Evolutionary conservation across 2,329 filamentous ascomycete genomes (phyloP).

Genomic region (Escovopsis sp.): DNA sequence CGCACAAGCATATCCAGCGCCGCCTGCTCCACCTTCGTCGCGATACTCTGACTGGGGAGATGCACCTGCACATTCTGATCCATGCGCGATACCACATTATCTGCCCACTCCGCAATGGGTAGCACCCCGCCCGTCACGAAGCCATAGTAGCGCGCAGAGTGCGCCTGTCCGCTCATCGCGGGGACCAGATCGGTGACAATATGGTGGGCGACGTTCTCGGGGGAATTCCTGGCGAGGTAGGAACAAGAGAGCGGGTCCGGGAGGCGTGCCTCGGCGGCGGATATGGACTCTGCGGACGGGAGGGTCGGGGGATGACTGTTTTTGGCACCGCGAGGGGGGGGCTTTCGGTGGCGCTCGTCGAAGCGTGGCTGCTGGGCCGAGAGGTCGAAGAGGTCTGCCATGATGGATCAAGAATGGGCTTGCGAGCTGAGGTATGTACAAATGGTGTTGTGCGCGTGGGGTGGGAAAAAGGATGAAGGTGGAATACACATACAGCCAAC

Average conservation of each 20-base stretch:
- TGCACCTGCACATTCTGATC: slow-evolving; percentile 83
- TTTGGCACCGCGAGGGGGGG: slow-evolving; percentile 4
- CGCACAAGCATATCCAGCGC: slow-evolving; percentile 55
- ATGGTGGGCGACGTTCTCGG: slow-evolving; percentile 22
- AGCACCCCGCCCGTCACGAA: slow-evolving; percentile 77
- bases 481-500: no score
- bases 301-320: slow-evolving; percentile 25
- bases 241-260: slow-evolving; percentile 14
- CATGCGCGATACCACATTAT: slow-evolving; percentile 64
- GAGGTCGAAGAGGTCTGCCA: slow-evolving; percentile 13
- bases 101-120: slow-evolving; percentile 65
- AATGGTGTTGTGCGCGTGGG: no score
- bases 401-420: no score
- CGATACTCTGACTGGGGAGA: slow-evolving; percentile 57
- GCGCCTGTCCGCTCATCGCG: slow-evolving; percentile 50
- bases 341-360: slow-evolving; percentile 8
- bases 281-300: slow-evolving; percentile 20
- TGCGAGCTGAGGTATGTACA: no score
- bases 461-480: no score
- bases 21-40: slow-evolving; percentile 60
- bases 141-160: slow-evolving; percentile 61
- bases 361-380: slow-evolving; percentile 12
- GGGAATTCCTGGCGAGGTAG: slow-evolving; percentile 18
- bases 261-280: slow-evolving; percentile 24
- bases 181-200: slow-evolving; percentile 32